phyloP scores from a whole-genome alignment of 169 alveolate species.

The Plasmodium falciparum region DNA sequence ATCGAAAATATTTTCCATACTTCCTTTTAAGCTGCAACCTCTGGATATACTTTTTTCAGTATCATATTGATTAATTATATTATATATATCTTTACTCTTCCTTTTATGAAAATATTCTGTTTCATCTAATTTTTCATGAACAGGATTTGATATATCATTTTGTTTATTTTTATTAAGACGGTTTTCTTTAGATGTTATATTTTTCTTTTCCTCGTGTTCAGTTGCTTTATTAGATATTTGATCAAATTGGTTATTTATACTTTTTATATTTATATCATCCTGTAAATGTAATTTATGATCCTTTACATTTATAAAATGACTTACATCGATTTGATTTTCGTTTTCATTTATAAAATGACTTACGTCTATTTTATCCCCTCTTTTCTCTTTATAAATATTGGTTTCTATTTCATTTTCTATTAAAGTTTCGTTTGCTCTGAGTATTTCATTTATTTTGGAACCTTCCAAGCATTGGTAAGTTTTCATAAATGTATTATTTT shows the following conservation, averaged over 20 bases:
- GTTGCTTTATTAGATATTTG: too few relatives aligned
- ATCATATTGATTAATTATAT: neutral
- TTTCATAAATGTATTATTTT: neutral
- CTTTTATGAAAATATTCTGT: neutral
- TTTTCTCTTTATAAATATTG: neutral
- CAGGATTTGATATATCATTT: too few relatives aligned
- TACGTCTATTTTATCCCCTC: neutral
- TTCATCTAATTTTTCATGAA: neutral
- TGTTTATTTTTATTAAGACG: too few relatives aligned
- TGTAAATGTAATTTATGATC: too few relatives aligned
- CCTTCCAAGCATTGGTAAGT: neutral
- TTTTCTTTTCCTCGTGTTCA: too few relatives aligned
- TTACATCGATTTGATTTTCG: too few relatives aligned
- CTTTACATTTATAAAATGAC: too few relatives aligned
- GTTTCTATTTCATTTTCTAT: constrained; percentile 19
- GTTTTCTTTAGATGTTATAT: too few relatives aligned
- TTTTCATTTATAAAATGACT: too few relatives aligned
- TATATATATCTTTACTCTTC: constrained; percentile 1
- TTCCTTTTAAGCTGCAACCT: neutral
- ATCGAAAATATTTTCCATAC: neutral
- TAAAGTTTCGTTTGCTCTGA: neutral
- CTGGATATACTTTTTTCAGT: neutral
- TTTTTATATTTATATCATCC: too few relatives aligned
- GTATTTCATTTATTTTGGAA: neutral
- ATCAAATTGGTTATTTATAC: too few relatives aligned